phyloP scores from a whole-genome alignment of 2,329 filamentous ascomycete genomes.

The Diaporthe helianthi region DNA sequence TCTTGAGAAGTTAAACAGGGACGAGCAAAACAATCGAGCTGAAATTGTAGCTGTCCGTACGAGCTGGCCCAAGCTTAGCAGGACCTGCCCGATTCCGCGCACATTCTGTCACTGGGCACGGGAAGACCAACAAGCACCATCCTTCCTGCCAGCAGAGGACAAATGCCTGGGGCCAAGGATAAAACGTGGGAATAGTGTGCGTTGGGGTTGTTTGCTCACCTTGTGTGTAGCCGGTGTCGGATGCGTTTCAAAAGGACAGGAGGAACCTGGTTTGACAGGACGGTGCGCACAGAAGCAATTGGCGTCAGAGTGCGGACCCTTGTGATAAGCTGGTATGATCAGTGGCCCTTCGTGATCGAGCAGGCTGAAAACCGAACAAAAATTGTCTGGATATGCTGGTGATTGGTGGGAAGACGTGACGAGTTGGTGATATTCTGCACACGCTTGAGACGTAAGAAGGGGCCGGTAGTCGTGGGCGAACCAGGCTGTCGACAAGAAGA shows the following conservation, averaged over 20 bases:
- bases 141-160: not conserved
- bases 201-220: slow-evolving; percentile 25
- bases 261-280: slow-evolving; percentile 26
- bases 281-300: not conserved
- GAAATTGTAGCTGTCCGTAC: slow-evolving; percentile 1
- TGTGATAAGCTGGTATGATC: not conserved
- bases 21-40: not conserved
- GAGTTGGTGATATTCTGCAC: not conserved
- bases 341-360: not conserved
- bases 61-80: not conserved
- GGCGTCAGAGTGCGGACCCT: not conserved
- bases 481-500: slow-evolving; percentile 6
- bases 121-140: slow-evolving; percentile 4
- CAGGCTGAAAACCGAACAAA: not conserved
- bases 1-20: not conserved
- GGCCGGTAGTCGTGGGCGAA: not conserved
- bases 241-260: slow-evolving; percentile 37
- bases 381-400: not conserved
- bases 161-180: slow-evolving; percentile 11
- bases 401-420: not conserved
- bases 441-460: not conserved
- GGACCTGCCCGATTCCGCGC: not conserved
- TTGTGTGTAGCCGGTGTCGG: slow-evolving; percentile 34
- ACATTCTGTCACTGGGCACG: not conserved
- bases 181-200: slow-evolving; percentile 14